A percentile compares a stretch with the other conserved stretches of the same genome.
Conservation (phyloP, 208 protist genomes). For the Crithidia brevicula region DNA sequence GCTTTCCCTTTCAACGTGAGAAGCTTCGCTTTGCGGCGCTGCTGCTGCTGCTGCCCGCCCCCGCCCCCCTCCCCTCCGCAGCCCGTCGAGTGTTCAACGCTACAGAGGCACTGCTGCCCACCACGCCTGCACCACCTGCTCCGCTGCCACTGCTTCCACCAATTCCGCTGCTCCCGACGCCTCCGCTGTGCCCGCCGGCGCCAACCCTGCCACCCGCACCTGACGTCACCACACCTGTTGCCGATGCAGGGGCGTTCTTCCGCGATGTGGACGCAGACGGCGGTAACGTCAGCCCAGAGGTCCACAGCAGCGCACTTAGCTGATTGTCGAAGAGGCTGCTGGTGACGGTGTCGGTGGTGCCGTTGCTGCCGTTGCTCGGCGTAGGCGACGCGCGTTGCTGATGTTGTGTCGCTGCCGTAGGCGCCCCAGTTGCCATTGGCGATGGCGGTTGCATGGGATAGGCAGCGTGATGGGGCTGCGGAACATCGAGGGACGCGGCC, state of each 20-base stretch:
- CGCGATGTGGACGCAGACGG: not conserved
- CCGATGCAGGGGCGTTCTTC: not conserved
- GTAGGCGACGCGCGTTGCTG: not conserved
- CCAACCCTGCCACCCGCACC: not conserved
- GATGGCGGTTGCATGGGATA: not conserved
- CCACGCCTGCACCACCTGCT: not conserved
- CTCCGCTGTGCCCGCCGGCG: constrained; percentile 1
- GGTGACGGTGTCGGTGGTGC: not conserved
- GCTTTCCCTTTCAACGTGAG: constrained; percentile 9
- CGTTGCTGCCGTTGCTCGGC: constrained; percentile 16
- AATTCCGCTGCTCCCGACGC: not conserved
- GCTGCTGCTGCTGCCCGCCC: not conserved
- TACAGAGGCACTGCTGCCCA: no score
- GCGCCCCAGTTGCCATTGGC: not conserved
- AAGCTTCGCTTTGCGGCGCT: constrained; percentile 22
- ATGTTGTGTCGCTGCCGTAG: not conserved
- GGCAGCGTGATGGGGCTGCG: constrained; percentile 1
- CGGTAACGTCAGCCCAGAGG: constrained; percentile 10
- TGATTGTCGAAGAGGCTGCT: constrained; percentile 17
- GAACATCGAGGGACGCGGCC: not conserved
- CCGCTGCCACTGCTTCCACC: not conserved
- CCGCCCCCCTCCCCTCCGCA: not conserved
- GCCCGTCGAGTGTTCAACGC: not conserved
- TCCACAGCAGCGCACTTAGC: constrained; percentile 25
- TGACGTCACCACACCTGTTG: not conserved